These are phyloP conservation scores for Trichoderma breve DNA, from an alignment of 2,329 filamentous ascomycete species.

Conservation along the genomic window DNA sequence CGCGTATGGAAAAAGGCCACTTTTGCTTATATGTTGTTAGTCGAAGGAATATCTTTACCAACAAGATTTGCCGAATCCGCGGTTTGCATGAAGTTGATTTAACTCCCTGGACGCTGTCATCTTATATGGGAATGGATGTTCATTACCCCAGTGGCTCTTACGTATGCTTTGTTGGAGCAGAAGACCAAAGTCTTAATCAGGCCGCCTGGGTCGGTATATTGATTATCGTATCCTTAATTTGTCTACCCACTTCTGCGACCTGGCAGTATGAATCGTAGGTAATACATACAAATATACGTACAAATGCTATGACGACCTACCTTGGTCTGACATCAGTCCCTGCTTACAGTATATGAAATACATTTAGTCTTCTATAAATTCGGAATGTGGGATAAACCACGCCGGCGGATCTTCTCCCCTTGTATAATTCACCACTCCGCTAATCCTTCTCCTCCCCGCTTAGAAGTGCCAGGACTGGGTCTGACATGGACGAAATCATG, in stretches of 20 bases:
- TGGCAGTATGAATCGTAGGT: background rate
- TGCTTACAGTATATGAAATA: background rate
- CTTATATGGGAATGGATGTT: background rate
- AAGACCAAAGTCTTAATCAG: background rate
- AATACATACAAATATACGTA: background rate
- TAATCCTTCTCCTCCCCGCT: background rate
- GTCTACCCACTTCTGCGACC: background rate
- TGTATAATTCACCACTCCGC: background rate
- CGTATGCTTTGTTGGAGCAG: background rate
- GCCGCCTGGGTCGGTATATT: background rate
- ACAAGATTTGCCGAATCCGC: background rate
- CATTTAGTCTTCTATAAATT: background rate
- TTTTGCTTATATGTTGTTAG: background rate
- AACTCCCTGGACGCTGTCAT: background rate
- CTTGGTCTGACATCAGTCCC: background rate
- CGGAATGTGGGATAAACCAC: background rate
- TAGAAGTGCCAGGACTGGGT: background rate
- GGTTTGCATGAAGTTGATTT: background rate
- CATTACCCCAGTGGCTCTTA: background rate
- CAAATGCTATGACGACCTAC: background rate
- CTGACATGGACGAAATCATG: background rate
- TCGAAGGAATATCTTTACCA: background rate
- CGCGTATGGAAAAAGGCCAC: background rate
- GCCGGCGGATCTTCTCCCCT: background rate
- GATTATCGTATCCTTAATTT: background rate